A percentile compares a stretch with the other conserved stretches of the same genome.
phyloP scores from a whole-genome alignment of 176 grass and related monocot genomes.

The Tillandsia fasciculata region DNA sequence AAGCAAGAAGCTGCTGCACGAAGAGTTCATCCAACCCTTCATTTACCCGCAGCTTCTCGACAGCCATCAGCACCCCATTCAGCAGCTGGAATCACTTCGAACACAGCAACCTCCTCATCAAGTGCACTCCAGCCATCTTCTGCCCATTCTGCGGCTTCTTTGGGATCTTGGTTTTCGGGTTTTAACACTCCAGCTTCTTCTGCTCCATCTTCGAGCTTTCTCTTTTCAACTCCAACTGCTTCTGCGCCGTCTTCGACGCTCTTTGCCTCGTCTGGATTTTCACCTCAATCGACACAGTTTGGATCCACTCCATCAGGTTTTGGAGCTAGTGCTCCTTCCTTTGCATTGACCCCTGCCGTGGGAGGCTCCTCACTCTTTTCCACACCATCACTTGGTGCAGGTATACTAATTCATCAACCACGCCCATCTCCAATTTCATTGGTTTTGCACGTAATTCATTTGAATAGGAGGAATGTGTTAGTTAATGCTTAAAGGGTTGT shows the following conservation, averaged over 20 bases:
- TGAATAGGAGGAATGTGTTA: neutral
- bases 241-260: slow-evolving; percentile 47
- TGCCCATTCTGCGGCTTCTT: slow-evolving; percentile 26
- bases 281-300: slow-evolving; percentile 66
- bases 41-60: slow-evolving; percentile 49
- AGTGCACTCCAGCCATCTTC: slow-evolving; percentile 37
- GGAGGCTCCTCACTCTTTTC: slow-evolving; percentile 58
- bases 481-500: too few species aligned
- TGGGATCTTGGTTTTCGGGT: slow-evolving; percentile 34
- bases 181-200: slow-evolving; percentile 48
- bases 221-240: slow-evolving; percentile 67
- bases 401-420: slow-evolving; percentile 7
- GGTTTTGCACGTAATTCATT: neutral
- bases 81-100: neutral
- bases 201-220: slow-evolving; percentile 44
- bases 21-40: slow-evolving; percentile 54
- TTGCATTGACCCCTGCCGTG: slow-evolving; percentile 34
- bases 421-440: neutral
- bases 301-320: slow-evolving; percentile 66
- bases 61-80: slow-evolving; percentile 22
- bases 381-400: slow-evolving; percentile 57
- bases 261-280: slow-evolving; percentile 49
- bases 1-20: slow-evolving; percentile 45
- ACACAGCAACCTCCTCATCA: slow-evolving; percentile 11
- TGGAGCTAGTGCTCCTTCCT: slow-evolving; percentile 37